Base-by-base conservation (phyloP, 306 rosid genomes). In the Corylus avellana region DNA sequence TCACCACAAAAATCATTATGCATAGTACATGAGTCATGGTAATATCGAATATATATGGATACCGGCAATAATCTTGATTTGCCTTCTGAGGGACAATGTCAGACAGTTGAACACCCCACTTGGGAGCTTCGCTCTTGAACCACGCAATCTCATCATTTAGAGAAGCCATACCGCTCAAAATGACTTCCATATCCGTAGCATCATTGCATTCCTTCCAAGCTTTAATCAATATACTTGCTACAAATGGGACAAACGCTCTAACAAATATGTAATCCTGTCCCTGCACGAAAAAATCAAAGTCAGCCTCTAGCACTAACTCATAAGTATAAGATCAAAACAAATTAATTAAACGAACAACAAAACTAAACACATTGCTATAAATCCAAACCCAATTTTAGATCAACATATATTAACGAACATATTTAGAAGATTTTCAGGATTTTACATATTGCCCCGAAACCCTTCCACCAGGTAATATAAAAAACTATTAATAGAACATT, bases 191-290 rank as follows among this genome's bases (percentile, higher is more conserved):
- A 61, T 92, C 98, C 20, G 73, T 57, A 50, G 32, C 27, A 1
- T 83, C 87, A 82, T 85, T 90, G 3, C 91, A 88, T 67, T 95
- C 87, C 87, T 89, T 86, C 72, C 89, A 88, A 66, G 97, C 94
- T 61, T 92, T 95, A 18, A 91, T 70, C 61, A 92, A 63, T 39
- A 90, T 82, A 77, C 89, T 89, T 9, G 86, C 97, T 8, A 56
- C 85, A 79, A 95, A 92, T 29, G 94, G 88, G 18, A 87, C 92
- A 73, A 90, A 89, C 0, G 87, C 89, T 79, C 97, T 83, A 5
- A 90, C 94, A 73, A 95, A 92, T 80, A 87, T 39, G 91, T 85
- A 94, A 62, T 94, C 97, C 39, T 92, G 97, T 35, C 90, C 92
- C 97, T 92, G 86, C 83, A 87, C 4, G 55, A 37, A 49, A 75